phyloP scores from a whole-genome alignment of 257 asterid species.

The Solanum verrucosum region DNA sequence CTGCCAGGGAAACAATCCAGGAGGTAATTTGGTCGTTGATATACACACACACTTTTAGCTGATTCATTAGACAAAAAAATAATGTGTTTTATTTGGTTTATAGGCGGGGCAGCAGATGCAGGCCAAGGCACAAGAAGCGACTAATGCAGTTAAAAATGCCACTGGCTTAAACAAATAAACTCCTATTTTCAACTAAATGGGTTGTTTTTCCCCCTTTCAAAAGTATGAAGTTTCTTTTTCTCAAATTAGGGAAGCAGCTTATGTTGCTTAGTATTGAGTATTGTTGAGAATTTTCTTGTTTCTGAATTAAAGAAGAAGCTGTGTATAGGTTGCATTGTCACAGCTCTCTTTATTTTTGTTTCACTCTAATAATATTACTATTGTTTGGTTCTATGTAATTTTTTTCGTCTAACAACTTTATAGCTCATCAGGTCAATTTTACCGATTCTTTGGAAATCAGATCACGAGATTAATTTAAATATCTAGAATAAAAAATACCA shows the following conservation, averaged over 20 bases:
- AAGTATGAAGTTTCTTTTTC: neutral
- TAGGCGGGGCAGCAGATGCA: slow-evolving; percentile 22
- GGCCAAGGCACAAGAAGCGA: slow-evolving; percentile 24
- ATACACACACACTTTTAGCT: neutral
- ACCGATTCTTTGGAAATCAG: neutral
- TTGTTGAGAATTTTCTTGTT: neutral
- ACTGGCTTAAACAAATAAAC: slow-evolving; percentile 13
- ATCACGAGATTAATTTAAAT: neutral
- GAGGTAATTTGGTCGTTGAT: neutral
- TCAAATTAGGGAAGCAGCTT: neutral
- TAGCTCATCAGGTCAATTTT: neutral
- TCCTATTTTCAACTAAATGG: neutral
- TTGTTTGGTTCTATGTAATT: neutral
- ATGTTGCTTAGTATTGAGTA: neutral
- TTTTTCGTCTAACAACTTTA: neutral
- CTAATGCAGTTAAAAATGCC: slow-evolving; percentile 26
- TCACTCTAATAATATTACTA: neutral
- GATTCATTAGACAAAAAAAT: neutral
- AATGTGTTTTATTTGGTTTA: neutral
- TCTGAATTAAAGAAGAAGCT: neutral
- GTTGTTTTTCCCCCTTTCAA: neutral
- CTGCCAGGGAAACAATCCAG: slow-evolving; percentile 23
- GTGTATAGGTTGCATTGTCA: neutral
- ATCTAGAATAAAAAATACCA: neutral
- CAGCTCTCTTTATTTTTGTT: neutral